Percentiles rank a stretch among this genome's conserved stretches.
phyloP scores from a whole-genome alignment of 495 filamentous ascomycete species.

The Aspergillus hancockii region DNA sequence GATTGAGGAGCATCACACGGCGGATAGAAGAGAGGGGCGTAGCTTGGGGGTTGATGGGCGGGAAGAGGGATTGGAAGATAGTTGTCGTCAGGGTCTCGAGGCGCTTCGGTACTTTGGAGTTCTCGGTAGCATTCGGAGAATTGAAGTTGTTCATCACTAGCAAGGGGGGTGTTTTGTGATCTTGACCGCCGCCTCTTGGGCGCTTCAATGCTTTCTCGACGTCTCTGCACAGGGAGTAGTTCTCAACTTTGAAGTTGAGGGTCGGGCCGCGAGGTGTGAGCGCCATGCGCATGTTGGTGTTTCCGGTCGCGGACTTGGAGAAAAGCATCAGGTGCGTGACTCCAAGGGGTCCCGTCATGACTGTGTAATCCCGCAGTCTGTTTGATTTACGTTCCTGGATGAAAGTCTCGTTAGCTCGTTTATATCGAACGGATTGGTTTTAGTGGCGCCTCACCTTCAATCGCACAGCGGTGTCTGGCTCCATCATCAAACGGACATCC shows the following conservation, averaged over 20 bases:
- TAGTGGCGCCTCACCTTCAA: constrained; percentile 52
- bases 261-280: constrained; percentile 90
- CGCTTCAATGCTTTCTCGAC: constrained; percentile 77
- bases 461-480: constrained; percentile 86
- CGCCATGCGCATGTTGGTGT: constrained; percentile 88
- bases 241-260: constrained; percentile 92
- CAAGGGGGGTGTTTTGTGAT: constrained; percentile 79
- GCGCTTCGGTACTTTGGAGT: constrained; percentile 73
- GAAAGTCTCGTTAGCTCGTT: constrained; percentile 8
- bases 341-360: constrained; percentile 93
- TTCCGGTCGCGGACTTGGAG: constrained; percentile 83
- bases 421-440: neutral
- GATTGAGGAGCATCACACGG: constrained; percentile 85
- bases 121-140: constrained; percentile 55
- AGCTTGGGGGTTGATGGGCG: constrained; percentile 88
- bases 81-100: constrained; percentile 92
- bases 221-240: constrained; percentile 92
- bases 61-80: constrained; percentile 95
- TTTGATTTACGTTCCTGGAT: constrained; percentile 83
- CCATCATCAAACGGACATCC: constrained; percentile 92
- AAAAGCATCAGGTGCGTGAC: constrained; percentile 95
- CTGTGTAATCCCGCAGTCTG: constrained; percentile 85
- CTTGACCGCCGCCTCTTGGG: constrained; percentile 77
- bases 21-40: constrained; percentile 87
- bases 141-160: constrained; percentile 99